A percentile compares a stretch with the other conserved stretches of the same genome.
Evolutionary conservation across 2,329 filamentous ascomycete species (phyloP).

Genomic region (Mycosphaerelloides madeirae): DNA sequence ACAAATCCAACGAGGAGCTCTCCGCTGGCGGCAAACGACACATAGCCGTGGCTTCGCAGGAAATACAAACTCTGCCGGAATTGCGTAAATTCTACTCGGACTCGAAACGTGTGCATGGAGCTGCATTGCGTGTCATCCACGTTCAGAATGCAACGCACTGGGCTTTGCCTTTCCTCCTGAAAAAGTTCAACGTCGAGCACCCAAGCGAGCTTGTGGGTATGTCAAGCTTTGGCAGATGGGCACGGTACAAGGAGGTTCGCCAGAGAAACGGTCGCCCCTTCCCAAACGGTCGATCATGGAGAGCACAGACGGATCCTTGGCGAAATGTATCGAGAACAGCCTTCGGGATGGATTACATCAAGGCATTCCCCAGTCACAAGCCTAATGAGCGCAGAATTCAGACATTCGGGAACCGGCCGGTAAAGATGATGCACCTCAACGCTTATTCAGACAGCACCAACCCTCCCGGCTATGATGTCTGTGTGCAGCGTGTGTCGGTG

Average conservation of each 20-base stretch:
- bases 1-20: constrained; percentile 32
- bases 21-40: constrained; percentile 25
- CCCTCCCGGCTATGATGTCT: constrained; percentile 47
- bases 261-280: constrained; percentile 48
- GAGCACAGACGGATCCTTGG: constrained; percentile 49
- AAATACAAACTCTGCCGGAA: constrained; percentile 43
- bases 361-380: constrained; percentile 15
- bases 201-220: constrained; percentile 45
- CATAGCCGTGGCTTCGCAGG: constrained; percentile 45
- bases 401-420: constrained; percentile 5
- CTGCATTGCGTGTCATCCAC: constrained; percentile 39
- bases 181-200: constrained; percentile 51
- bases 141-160: constrained; percentile 49
- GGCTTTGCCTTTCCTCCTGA: constrained; percentile 46
- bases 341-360: constrained; percentile 51
- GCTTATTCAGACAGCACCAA: constrained; percentile 43
- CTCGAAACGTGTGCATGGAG: constrained; percentile 31
- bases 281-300: constrained; percentile 49
- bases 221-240: constrained; percentile 45
- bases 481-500: constrained; percentile 47
- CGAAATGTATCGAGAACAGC: constrained; percentile 46
- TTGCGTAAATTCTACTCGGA: constrained; percentile 44
- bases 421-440: constrained; percentile 49
- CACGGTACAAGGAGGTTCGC: constrained; percentile 44
- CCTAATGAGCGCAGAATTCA: too few species aligned